Base-by-base conservation (phyloP, 805 yeast species). In the Kodamaea restingae region DNA sequence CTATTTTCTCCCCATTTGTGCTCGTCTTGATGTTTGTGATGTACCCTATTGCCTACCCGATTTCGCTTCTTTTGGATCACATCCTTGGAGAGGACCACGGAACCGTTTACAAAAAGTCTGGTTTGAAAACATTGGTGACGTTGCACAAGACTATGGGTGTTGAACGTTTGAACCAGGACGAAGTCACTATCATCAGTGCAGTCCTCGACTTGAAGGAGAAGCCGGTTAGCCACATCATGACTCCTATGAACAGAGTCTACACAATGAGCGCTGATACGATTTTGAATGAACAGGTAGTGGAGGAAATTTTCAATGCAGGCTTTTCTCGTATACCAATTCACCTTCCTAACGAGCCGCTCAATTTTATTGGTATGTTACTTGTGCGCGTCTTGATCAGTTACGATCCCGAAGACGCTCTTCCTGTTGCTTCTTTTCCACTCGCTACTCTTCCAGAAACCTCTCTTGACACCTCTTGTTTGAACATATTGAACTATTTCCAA, bases 391-490 rank as follows among this genome's bases (percentile, higher is more conserved):
- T 91, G 55, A 93, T 91, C 48, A 84, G 95, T 40, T 91, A 91
- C 60, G 98, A 91, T 56, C 98, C 98, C 3, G 98, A 91, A 60
- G 98, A 91, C 61, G 85, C 90, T 1, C 65, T 86, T 39, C 96
- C 96, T 0, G 93, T 93, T 21, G 86, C 95, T 1, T 78, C 88
- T 9, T 91, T 91, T 70, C 96, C 98, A 6, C 72, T 91, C 52
- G 98, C 98, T 2, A 93, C 98, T 0, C 72, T 91, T 33, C 98
- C 98, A 0, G 98, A 91, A 64, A 91, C 98, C 0, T 79, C 84
- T 2, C 83, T 87, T 15, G 88, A 84, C 38, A 90, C 98, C 3
- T 88, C 96, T 4, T 91, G 98, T 61, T 71, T 91, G 56, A 91
- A 93, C 62, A 90, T 91, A 49, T 73, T 91, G 55, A 91, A 91